Evolutionary conservation across 345 rosid genomes (phyloP).

Genomic region (Reutealis trisperma): DNA sequence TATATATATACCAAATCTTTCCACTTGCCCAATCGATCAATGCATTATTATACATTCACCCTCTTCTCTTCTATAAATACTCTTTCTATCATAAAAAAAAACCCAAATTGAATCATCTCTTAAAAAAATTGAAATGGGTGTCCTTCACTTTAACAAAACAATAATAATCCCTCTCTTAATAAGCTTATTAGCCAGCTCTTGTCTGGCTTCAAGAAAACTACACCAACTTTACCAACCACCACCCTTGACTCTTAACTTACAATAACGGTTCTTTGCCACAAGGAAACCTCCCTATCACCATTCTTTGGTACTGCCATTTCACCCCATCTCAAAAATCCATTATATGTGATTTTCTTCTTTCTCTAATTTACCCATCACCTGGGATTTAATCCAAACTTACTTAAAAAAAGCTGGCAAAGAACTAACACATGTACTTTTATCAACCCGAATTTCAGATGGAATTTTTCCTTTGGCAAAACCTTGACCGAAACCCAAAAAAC

Average conservation of each 20-base stretch:
- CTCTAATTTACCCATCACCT: slow-evolving; percentile 13
- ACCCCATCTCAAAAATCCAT: slow-evolving; percentile 36
- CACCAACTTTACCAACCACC: slow-evolving; percentile 29
- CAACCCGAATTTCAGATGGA: slow-evolving; percentile 28
- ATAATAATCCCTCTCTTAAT: neutral
- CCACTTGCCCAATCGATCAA: neutral
- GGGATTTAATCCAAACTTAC: slow-evolving; percentile 36
- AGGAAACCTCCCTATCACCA: slow-evolving; percentile 31
- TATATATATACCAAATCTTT: slow-evolving; percentile 1
- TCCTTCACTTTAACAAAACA: slow-evolving; percentile 5
- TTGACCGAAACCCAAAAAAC: slow-evolving; percentile 29
- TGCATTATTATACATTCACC: slow-evolving; percentile 17
- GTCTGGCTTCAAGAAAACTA: slow-evolving; percentile 26
- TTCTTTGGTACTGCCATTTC: slow-evolving; percentile 45
- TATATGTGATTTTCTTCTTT: slow-evolving; percentile 34
- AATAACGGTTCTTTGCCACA: slow-evolving; percentile 39
- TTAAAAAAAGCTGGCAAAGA: slow-evolving; percentile 33
- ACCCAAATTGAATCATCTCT: neutral
- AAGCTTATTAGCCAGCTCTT: slow-evolving; percentile 6
- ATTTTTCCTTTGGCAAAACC: slow-evolving; percentile 36
- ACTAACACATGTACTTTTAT: slow-evolving; percentile 11
- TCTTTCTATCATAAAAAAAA: neutral
- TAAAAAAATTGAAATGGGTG: slow-evolving; percentile 5
- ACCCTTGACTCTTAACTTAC: slow-evolving; percentile 29
- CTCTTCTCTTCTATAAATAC: neutral